Base-by-base conservation (phyloP, 768 basidiomycete genomes). In the Termitomyces sp. region DNA sequence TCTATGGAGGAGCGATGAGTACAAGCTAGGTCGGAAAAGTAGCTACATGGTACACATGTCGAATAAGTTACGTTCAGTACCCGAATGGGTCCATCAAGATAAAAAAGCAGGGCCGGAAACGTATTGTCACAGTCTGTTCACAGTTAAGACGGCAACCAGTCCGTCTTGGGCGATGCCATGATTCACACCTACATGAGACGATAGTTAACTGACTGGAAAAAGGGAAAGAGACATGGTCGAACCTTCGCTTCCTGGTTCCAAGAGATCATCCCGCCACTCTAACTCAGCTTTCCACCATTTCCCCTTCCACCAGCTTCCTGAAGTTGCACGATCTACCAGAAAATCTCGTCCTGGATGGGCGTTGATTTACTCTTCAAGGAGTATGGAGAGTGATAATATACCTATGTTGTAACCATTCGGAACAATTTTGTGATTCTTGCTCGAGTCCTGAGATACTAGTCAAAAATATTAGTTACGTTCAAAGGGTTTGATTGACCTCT, bases 81-180 rank as follows among this genome's bases (percentile, higher is more conserved):
- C 45, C 9, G 24, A 6, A 33, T 33, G 18, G 39, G 41, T n/a
- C 55, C 41, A 33, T 60, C 9, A 42, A 9, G 20, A 37, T 47
- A 42, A 4, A 52, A 47, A 15, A 9, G 6, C 37, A 37, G 44
- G 6, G 6, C 12, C 12, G 20, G 42, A 20, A 31, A 37, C 20
- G 2, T 4, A 20, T 24, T 18, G 15, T 55, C 6, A 55, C 6
- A 50, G 57, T 44, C 65, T 62, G 12, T 66, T 63, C 50, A 93
- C 85, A 5, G 87, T 93, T 44, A 93, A 75, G 33, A 94, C 73
- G n/a, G 93, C 92, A 18, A 92, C 81, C 30, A 80, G 80, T 7
- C 92, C 92, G 67, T 94, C 93, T 68, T 91, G 88, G 12, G 81
- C 74, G 46, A 95, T 94, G 53, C 80, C 86, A 68, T 93, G 93